Conservation (phyloP, 2,329 filamentous ascomycete species). For the Botrytis elliptica region DNA sequence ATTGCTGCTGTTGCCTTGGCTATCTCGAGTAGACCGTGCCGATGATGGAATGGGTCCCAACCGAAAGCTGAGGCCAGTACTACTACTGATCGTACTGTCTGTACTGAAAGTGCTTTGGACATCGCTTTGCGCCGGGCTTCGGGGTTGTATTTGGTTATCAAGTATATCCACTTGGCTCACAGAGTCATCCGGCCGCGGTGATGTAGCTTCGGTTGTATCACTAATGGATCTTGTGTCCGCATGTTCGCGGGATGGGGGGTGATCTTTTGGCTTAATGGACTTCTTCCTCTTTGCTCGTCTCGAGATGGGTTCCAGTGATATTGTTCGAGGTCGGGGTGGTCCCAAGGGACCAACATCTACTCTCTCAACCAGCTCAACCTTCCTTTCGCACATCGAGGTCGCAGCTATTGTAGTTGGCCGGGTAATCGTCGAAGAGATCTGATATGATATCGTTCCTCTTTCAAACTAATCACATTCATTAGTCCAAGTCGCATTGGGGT, state of each 20-base stretch:
- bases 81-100: slow-evolving; percentile 53
- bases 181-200: slow-evolving; percentile 38
- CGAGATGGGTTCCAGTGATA: slow-evolving; percentile 86
- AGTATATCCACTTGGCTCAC: slow-evolving; percentile 38
- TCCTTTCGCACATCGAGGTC: slow-evolving; percentile 75
- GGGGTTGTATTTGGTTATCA: slow-evolving; percentile 46
- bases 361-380: slow-evolving; percentile 74
- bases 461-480: slow-evolving; percentile 68
- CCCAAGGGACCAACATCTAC: slow-evolving; percentile 79
- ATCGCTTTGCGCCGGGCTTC: slow-evolving; percentile 50
- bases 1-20: slow-evolving; percentile 50
- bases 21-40: slow-evolving; percentile 45
- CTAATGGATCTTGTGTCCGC: slow-evolving; percentile 31
- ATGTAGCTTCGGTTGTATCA: slow-evolving; percentile 28
- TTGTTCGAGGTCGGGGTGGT: slow-evolving; percentile 74
- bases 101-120: slow-evolving; percentile 67
- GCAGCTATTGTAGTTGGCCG: slow-evolving; percentile 83
- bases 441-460: slow-evolving; percentile 87
- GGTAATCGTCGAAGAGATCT: slow-evolving; percentile 85
- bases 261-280: slow-evolving; percentile 31
- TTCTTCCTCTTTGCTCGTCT: slow-evolving; percentile 57
- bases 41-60: slow-evolving; percentile 41
- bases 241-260: slow-evolving; percentile 24
- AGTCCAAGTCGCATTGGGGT: slow-evolving; percentile 13
- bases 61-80: slow-evolving; percentile 47